Percentiles rank a stretch among this genome's conserved stretches.
phyloP scores from a whole-genome alignment of 2,329 filamentous ascomycete species.

The Epichloe baconii region DNA sequence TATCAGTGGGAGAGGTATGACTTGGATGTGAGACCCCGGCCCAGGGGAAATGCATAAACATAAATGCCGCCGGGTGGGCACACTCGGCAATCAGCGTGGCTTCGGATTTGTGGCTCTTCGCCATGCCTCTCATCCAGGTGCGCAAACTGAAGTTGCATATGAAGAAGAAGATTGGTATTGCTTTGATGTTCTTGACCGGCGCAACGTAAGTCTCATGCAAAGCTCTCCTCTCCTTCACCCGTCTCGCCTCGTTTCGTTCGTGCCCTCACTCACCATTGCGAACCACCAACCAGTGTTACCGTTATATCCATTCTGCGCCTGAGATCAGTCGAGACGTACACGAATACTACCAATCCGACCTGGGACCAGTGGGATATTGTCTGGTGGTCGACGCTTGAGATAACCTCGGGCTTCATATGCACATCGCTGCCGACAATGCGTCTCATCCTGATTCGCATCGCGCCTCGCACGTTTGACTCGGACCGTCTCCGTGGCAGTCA shows the following conservation, averaged over 20 bases:
- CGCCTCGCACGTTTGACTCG: background rate
- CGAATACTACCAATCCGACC: conserved; percentile 1
- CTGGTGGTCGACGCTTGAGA: conserved; percentile 4
- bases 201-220: background rate
- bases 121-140: conserved; percentile 2
- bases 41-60: background rate
- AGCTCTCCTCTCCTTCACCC: background rate
- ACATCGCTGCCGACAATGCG: background rate
- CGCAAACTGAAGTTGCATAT: background rate
- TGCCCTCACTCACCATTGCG: background rate
- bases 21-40: background rate
- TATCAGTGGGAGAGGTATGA: conserved; percentile 26
- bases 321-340: background rate
- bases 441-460: conserved; percentile 1
- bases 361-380: conserved; percentile 1
- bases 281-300: background rate
- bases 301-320: conserved; percentile 3
- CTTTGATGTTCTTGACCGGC: conserved; percentile 3
- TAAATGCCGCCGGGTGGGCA: background rate
- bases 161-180: conserved; percentile 5
- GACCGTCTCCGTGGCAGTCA: background rate
- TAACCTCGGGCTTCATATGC: conserved; percentile 3
- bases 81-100: background rate
- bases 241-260: background rate
- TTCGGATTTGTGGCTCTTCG: conserved; percentile 3